Percentiles rank a stretch among this genome's conserved stretches.
Conservation (phyloP, 768 basidiomycete species). For the Mycena amicta region DNA sequence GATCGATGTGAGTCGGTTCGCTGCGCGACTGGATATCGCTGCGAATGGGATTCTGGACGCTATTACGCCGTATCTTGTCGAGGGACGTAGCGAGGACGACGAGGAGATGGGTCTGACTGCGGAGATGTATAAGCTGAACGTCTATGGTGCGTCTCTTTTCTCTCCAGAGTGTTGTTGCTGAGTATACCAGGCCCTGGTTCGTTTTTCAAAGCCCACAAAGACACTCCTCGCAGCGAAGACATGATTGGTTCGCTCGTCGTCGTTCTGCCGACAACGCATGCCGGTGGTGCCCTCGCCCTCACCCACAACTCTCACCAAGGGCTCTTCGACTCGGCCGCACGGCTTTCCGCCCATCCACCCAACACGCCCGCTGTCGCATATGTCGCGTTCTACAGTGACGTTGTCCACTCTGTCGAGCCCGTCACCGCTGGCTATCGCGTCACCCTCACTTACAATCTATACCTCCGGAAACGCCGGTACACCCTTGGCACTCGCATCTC, state of each 20-base stretch:
- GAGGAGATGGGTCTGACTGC: conserved; percentile 25
- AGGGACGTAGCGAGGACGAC: conserved; percentile 17
- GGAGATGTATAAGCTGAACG: conserved; percentile 49
- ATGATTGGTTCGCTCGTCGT: conserved; percentile 56
- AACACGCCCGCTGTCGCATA: conserved; percentile 30
- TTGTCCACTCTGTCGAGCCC: conserved; percentile 47
- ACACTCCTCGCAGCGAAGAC: conserved; percentile 42
- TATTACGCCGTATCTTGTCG: conserved; percentile 26
- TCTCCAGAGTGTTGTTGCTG: neutral
- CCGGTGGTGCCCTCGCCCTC: conserved; percentile 45
- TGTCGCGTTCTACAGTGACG: conserved; percentile 44
- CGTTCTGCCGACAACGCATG: conserved; percentile 44
- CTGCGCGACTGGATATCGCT: conserved; percentile 33
- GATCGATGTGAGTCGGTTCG: conserved; percentile 40
- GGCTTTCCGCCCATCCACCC: conserved; percentile 13
- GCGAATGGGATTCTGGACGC: conserved; percentile 28
- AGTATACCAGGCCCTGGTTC: conserved; percentile 28
- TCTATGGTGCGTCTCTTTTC: conserved; percentile 39
- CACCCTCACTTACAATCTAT: conserved; percentile 45
- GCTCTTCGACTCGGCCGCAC: conserved; percentile 38
- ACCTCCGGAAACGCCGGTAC: neutral
- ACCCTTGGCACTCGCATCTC: neutral
- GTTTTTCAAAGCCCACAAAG: conserved; percentile 52
- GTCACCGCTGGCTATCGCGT: conserved; percentile 44
- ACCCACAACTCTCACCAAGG: conserved; percentile 32